phyloP scores from a whole-genome alignment of 2,329 filamentous ascomycete genomes.

The Anthostomella pinea region DNA sequence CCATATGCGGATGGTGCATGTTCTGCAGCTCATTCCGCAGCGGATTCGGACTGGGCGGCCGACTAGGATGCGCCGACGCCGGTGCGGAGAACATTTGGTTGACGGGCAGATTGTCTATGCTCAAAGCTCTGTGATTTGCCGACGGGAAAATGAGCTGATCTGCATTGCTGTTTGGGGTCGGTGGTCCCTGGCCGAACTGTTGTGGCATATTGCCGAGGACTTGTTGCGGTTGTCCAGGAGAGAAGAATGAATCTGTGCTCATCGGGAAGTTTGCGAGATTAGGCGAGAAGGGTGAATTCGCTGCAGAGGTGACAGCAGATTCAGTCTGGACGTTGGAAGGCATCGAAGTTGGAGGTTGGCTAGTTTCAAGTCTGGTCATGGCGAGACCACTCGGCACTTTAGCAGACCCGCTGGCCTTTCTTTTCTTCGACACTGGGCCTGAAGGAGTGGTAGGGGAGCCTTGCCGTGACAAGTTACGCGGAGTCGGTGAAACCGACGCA shows the following conservation, averaged over 20 bases:
- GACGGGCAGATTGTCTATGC: constrained; percentile 62
- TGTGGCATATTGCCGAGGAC: constrained; percentile 25
- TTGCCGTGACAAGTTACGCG: constrained; percentile 67
- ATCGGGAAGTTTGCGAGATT: constrained; percentile 43
- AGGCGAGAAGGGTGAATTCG: constrained; percentile 54
- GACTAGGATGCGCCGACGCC: constrained; percentile 69
- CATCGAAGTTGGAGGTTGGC: constrained; percentile 39
- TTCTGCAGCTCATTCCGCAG: constrained; percentile 46
- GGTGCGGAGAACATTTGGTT: constrained; percentile 69
- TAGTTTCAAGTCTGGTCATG: constrained; percentile 78
- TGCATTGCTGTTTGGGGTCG: constrained; percentile 61
- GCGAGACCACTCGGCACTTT: constrained; percentile 71
- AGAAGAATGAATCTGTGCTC: constrained; percentile 33
- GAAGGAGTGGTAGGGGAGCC: constrained; percentile 65
- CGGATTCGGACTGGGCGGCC: constrained; percentile 69
- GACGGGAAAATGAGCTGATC: constrained; percentile 58
- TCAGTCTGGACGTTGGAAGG: constrained; percentile 30
- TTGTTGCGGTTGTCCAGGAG: constrained; percentile 25
- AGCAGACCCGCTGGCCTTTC: constrained; percentile 69
- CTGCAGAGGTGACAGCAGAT: constrained; percentile 33
- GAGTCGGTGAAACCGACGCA: constrained; percentile 40
- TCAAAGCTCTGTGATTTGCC: constrained; percentile 57
- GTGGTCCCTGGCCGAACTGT: constrained; percentile 56
- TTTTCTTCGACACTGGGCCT: constrained; percentile 72
- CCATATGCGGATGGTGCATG: constrained; percentile 40